Evolutionary conservation across 306 rosid species (phyloP).

Genomic region (Vicia sativa): DNA sequence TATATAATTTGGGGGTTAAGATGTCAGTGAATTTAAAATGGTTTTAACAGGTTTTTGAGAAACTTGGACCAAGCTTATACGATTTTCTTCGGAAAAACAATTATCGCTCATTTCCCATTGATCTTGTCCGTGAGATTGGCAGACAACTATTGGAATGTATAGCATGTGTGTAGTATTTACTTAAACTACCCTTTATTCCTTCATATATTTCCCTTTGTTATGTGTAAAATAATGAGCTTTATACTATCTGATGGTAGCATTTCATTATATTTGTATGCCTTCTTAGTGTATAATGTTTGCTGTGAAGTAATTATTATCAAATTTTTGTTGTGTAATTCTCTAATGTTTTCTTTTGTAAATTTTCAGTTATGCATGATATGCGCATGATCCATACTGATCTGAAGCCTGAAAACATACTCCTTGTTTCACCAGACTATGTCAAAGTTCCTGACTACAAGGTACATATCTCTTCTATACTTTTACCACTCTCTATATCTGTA

Average conservation of each 20-base stretch:
- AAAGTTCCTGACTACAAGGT: constrained; percentile 82
- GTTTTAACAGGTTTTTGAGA: constrained; percentile 99
- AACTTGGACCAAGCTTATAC: constrained; percentile 99
- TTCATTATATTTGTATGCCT: background rate
- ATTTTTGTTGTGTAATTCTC: constrained; percentile 1
- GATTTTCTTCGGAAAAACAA: constrained; percentile 99
- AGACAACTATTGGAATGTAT: constrained; percentile 99
- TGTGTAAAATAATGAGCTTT: background rate
- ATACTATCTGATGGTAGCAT: background rate
- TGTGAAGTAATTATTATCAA: background rate
- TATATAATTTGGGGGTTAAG: constrained; percentile 75
- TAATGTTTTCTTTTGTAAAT: constrained; percentile 7
- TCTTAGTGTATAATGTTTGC: background rate
- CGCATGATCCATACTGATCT: constrained; percentile 84
- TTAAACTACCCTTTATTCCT: constrained; percentile 49
- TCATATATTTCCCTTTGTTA: background rate
- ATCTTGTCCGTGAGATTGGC: constrained; percentile 99
- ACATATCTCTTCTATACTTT: background rate
- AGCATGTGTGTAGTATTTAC: constrained; percentile 98
- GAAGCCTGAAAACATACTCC: constrained; percentile 90
- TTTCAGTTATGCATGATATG: constrained; percentile 94
- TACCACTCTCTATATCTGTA: background rate
- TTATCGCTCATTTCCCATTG: constrained; percentile 99
- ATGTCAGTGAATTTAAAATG: constrained; percentile 84
- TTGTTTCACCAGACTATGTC: constrained; percentile 68